Evolutionary conservation across 805 yeast species (phyloP), one percentile per base, ranked within the genome.

Genomic region (Ogataea pilisensis): DNA sequence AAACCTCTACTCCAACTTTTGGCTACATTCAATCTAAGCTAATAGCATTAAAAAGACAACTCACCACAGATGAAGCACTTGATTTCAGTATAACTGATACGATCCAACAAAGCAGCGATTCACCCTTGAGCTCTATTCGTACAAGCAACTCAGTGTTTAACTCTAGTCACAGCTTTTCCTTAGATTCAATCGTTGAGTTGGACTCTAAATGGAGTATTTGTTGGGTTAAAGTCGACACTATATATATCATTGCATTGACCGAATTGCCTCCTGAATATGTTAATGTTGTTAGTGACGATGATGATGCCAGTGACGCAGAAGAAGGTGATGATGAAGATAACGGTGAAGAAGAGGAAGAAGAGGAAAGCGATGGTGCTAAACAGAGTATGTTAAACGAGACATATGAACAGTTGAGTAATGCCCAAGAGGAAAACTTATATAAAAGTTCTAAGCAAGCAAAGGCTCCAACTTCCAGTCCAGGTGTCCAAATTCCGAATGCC

Each of bases 251-350:
- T 1, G 42, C 50, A 2, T 21, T 56, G 7, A 54, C 59, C 4
- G 38, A 49, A n/a, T 25, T 37, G 5, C 36, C 25, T 1, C 35
- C 48, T 1, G 54, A 43, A 2, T 39, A 37, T n/a, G 34, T 50
- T 6, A 65, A 61, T 4, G 59, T 56, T 5, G 50, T 53, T n/a
- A 57, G 61, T 14, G 66, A 62, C 14, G 55, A 57, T 25, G 64
- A 54, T 37, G 64, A 53, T 11, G 58, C 53, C 7, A 60, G 53
- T 7, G 46, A 45, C 2, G 48, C 45, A n/a, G 43, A 32, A 14
- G 48, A 41, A 5, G 54, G 45, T 1, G 53, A 51, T 3, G 55
- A 56, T 20, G 53, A 50, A 13, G 51, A 44, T n/a, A n/a, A n/a
- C n/a, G n/a, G n/a, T n/a, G n/a, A n/a, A n/a, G n/a, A n/a, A n/a